Conservation (phyloP, 805 yeast species). For the Wickerhamomyces chambardii region DNA sequence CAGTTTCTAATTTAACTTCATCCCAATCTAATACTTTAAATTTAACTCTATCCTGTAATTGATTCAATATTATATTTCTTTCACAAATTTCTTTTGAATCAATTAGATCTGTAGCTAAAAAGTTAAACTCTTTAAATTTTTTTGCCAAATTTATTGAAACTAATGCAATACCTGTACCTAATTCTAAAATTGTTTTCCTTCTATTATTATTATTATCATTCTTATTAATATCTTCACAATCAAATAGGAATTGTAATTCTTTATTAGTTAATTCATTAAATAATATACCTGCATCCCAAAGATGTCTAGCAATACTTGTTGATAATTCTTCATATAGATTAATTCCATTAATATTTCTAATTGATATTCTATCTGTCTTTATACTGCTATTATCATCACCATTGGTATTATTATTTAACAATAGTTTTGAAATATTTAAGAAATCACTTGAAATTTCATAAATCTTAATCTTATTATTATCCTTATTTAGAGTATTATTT, state of each 20-base stretch:
- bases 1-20: no score
- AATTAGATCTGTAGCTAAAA: conserved; percentile 25
- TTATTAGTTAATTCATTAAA: conserved; percentile 5
- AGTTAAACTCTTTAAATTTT: conserved; percentile 7
- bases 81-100: conserved; percentile 28
- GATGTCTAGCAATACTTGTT: conserved; percentile 30
- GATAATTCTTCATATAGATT: conserved; percentile 26
- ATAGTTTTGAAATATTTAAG: conserved; percentile 1
- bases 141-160: conserved; percentile 23
- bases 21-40: conserved; percentile 31
- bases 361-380: conserved; percentile 10
- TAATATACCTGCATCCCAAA: conserved; percentile 31
- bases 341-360: conserved; percentile 5
- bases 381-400: conserved; percentile 3
- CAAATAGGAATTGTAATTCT: conserved; percentile 4
- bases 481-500: neutral
- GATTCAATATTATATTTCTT: conserved; percentile 20
- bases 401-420: conserved; percentile 5
- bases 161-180: conserved; percentile 35
- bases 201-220: neutral
- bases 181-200: conserved; percentile 20
- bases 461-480: conserved; percentile 2
- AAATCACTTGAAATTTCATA: conserved; percentile 9
- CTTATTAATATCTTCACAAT: neutral
- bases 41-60: conserved; percentile 2